These are phyloP conservation scores for Tricholoma sp. DNA, from an alignment of 768 basidiomycete genomes.

Conservation along the genomic window DNA sequence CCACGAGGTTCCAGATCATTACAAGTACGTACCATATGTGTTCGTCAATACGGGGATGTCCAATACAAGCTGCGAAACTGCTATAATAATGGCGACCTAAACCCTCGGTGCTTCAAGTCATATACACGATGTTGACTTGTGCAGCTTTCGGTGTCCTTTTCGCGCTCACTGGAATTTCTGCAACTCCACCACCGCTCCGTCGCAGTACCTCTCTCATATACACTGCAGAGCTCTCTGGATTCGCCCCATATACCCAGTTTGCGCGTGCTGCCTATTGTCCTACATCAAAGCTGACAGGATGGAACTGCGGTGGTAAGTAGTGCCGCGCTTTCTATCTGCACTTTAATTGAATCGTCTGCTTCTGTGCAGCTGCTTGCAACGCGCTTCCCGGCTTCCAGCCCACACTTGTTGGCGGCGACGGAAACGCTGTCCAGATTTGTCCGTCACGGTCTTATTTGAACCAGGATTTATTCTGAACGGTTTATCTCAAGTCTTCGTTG, in stretches of 20 bases:
- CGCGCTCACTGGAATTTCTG: conserved; percentile 1
- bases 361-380: conserved; percentile 31
- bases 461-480: background rate
- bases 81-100: background rate
- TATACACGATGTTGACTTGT: conserved; percentile 3
- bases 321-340: background rate
- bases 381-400: conserved; percentile 36
- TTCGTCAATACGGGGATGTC: too few species aligned
- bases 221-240: conserved; percentile 25
- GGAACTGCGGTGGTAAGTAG: conserved; percentile 40
- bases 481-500: background rate
- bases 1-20: background rate
- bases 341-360: background rate
- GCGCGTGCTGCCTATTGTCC: conserved; percentile 53
- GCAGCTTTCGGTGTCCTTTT: conserved; percentile 5
- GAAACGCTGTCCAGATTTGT: conserved; percentile 45
- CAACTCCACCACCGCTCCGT: conserved; percentile 10
- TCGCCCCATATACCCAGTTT: conserved; percentile 46
- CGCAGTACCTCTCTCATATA: conserved; percentile 22
- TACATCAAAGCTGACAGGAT: conserved; percentile 28
- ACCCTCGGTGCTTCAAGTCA: background rate
- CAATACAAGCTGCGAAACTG: background rate
- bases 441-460: conserved; percentile 4
- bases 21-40: too few species aligned
- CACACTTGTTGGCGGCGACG: conserved; percentile 46